A percentile compares a stretch with the other conserved stretches of the same genome.
These are phyloP conservation scores for Erodium maritimum DNA, from an alignment of 345 rosid genomes.

Conservation along the genomic window DNA sequence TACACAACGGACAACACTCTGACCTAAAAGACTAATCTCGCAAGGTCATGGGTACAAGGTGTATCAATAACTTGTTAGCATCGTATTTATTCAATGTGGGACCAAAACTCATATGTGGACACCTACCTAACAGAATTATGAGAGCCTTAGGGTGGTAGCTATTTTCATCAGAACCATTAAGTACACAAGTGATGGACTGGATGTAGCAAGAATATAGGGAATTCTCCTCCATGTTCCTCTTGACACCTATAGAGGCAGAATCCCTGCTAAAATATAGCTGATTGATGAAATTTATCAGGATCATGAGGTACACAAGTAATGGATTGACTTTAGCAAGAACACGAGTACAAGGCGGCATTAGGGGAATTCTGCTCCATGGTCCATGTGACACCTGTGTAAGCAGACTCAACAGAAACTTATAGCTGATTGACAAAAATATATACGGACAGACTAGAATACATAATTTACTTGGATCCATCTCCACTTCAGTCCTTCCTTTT, in stretches of 20 bases:
- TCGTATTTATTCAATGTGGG: no score
- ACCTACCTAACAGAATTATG: background rate
- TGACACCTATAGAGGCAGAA: background rate
- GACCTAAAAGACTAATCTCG: no score
- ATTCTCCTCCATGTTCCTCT: background rate
- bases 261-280: background rate
- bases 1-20: no score
- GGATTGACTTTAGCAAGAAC: no score
- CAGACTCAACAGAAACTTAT: background rate
- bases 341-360: background rate
- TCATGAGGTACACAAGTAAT: no score
- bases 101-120: no score
- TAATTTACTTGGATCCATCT: background rate
- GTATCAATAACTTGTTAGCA: no score
- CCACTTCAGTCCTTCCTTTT: background rate
- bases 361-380: background rate
- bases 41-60: no score
- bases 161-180: background rate
- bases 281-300: background rate
- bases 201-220: background rate
- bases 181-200: background rate
- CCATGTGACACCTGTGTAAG: background rate
- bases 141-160: background rate
- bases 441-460: background rate
- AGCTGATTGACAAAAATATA: background rate